Evolutionary conservation across 345 rosid species (phyloP).

Genomic region (Zanthoxylum bungeanum): DNA sequence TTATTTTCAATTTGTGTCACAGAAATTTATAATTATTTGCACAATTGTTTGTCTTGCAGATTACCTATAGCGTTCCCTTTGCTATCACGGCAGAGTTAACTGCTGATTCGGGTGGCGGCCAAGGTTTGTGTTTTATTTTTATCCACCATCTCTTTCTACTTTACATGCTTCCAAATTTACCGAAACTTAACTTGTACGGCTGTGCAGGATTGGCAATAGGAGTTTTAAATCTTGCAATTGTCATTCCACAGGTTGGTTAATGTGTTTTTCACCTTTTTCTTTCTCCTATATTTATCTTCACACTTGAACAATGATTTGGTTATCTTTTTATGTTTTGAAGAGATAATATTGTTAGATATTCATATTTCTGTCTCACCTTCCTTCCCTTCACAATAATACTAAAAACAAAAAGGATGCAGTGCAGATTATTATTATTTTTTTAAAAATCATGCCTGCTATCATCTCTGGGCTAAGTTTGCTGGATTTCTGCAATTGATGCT

Average conservation of each 20-base stretch:
- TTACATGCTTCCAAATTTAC: background rate
- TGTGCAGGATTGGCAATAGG: conserved; percentile 91
- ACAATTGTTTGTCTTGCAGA: conserved; percentile 44
- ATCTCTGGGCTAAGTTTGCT: too few relatives aligned
- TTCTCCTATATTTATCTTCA: conserved; percentile 3
- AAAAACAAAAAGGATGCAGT: too few relatives aligned
- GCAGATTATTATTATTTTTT: too few relatives aligned
- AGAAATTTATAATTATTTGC: background rate
- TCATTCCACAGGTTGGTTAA: conserved; percentile 71
- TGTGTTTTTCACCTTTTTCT: background rate
- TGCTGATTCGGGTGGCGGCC: conserved; percentile 95
- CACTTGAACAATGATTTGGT: background rate
- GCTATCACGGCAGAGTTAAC: conserved; percentile 91
- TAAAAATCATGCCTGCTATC: too few relatives aligned
- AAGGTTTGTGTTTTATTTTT: conserved; percentile 48
- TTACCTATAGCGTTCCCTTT: conserved; percentile 90
- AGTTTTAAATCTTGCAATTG: conserved; percentile 90
- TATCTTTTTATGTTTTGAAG: background rate
- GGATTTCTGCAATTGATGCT: too few relatives aligned
- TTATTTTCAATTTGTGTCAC: conserved; percentile 4
- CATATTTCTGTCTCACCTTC: too few relatives aligned
- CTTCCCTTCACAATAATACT: too few relatives aligned
- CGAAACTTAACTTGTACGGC: background rate
- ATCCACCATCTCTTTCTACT: background rate
- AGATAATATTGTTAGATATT: background rate